These are phyloP conservation scores for Oryza officinalis DNA, from an alignment of 176 grass and related monocot species.

Conservation along the genomic window DNA sequence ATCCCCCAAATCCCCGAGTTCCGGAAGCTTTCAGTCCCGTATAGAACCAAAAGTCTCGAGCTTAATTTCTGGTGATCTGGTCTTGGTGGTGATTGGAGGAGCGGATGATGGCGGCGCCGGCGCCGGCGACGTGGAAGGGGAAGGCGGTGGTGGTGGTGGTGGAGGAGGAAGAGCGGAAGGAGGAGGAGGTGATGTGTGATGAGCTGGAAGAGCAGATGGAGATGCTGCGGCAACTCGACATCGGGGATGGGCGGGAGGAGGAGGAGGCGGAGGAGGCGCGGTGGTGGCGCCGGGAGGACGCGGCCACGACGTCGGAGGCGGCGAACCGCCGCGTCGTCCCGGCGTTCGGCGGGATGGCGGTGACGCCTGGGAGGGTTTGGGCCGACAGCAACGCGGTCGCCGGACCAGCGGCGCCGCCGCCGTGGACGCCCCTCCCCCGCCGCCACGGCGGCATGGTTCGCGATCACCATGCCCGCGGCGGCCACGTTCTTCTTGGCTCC, in stretches of 20 bases:
- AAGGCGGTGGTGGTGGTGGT: neutral
- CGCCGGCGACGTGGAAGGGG: neutral
- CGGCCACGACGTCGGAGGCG: neutral
- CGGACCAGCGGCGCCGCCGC: neutral
- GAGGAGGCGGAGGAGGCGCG: neutral
- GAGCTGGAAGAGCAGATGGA: neutral
- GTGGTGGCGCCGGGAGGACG: neutral
- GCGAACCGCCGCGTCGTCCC: too few relatives aligned
- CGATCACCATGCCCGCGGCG: neutral
- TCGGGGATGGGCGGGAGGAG: neutral
- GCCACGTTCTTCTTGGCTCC: too few relatives aligned
- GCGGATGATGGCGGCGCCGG: conserved; percentile 22
- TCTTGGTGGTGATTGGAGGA: neutral
- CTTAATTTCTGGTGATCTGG: neutral
- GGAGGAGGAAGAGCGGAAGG: neutral
- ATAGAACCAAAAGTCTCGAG: neutral
- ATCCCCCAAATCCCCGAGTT: neutral
- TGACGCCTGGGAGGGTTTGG: neutral
- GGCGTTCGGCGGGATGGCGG: too few relatives aligned
- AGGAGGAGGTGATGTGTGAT: neutral
- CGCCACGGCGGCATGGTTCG: neutral
- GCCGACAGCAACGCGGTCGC: neutral
- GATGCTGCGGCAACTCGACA: neutral
- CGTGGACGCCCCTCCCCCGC: neutral
- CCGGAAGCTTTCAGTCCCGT: neutral